Evolutionary conservation across 768 basidiomycete genomes (phyloP).

Genomic region (Nidula microcarpa): DNA sequence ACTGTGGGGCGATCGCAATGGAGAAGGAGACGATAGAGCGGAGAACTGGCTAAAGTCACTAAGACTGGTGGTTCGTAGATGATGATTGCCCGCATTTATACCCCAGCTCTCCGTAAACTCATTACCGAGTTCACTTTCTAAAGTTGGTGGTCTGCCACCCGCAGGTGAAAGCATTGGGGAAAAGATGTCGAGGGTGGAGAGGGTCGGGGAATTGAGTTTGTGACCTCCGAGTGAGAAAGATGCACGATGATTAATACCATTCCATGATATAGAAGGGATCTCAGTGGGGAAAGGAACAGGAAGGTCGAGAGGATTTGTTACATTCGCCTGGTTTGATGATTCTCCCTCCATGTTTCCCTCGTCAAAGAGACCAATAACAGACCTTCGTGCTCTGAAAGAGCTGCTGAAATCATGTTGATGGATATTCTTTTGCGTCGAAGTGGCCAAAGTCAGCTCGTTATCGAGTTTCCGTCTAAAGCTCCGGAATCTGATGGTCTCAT

Average conservation of each 20-base stretch:
- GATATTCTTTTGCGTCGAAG: neutral
- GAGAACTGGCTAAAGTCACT: conserved; percentile 47
- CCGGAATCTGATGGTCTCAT: conserved; percentile 42
- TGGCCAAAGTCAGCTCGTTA: conserved; percentile 14
- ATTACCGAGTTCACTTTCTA: conserved; percentile 58
- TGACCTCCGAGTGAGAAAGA: neutral
- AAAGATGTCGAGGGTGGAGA: conserved; percentile 28
- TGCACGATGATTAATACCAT: too few relatives aligned
- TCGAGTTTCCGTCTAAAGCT: conserved; percentile 43
- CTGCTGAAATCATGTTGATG: conserved; percentile 10
- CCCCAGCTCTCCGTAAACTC: conserved; percentile 46
- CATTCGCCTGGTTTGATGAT: too few relatives aligned
- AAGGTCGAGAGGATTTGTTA: too few relatives aligned
- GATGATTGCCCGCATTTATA: conserved; percentile 31
- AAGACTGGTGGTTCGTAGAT: conserved; percentile 53
- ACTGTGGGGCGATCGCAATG: conserved; percentile 1
- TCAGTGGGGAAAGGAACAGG: too few relatives aligned
- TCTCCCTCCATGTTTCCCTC: conserved; percentile 12
- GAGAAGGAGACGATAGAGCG: conserved; percentile 36
- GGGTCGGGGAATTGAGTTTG: conserved; percentile 26
- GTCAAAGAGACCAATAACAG: conserved; percentile 65
- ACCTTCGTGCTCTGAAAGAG: conserved; percentile 36
- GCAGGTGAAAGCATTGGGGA: conserved; percentile 15
- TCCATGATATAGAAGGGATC: too few relatives aligned
- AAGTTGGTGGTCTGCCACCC: conserved; percentile 24